Conservation (phyloP, 2,329 filamentous ascomycete species). For the Thelonectria olida region DNA sequence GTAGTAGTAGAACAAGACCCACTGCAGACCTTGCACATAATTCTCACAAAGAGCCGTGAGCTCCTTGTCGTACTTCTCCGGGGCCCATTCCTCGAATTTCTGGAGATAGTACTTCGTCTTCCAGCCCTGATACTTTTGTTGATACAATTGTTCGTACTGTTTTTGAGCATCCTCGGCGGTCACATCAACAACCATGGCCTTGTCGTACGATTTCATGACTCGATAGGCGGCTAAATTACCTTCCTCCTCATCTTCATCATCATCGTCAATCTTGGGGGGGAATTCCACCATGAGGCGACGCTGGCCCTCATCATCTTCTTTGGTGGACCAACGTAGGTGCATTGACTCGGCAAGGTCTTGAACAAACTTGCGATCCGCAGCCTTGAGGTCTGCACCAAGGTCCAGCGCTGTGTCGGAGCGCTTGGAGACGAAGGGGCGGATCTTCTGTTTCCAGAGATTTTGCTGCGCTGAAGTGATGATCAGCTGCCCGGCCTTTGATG, state of each 20-base stretch:
- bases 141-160: constrained; percentile 84
- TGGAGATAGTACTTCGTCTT: constrained; percentile 92
- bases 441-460: constrained; percentile 79
- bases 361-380: constrained; percentile 91
- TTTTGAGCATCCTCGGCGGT: constrained; percentile 81
- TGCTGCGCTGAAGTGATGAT: constrained; percentile 84
- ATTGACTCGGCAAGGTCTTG: constrained; percentile 80
- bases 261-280: constrained; percentile 57
- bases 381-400: constrained; percentile 76
- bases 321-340: constrained; percentile 66
- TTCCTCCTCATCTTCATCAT: constrained; percentile 67
- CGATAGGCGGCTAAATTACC: constrained; percentile 86
- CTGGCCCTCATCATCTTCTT: constrained; percentile 64
- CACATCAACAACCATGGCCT: constrained; percentile 84
- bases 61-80: constrained; percentile 78
- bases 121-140: constrained; percentile 90
- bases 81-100: constrained; percentile 88
- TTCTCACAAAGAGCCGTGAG: constrained; percentile 88
- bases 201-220: constrained; percentile 90
- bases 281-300: constrained; percentile 63
- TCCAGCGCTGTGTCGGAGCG: constrained; percentile 73
- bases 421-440: constrained; percentile 84
- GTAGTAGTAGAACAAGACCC: constrained; percentile 99
- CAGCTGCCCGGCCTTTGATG: constrained; percentile 66
- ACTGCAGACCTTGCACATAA: constrained; percentile 96